Evolutionary conservation across 805 yeast genomes (phyloP), one percentile per base, ranked within the genome.

Genomic region (Ogataea henricii): DNA sequence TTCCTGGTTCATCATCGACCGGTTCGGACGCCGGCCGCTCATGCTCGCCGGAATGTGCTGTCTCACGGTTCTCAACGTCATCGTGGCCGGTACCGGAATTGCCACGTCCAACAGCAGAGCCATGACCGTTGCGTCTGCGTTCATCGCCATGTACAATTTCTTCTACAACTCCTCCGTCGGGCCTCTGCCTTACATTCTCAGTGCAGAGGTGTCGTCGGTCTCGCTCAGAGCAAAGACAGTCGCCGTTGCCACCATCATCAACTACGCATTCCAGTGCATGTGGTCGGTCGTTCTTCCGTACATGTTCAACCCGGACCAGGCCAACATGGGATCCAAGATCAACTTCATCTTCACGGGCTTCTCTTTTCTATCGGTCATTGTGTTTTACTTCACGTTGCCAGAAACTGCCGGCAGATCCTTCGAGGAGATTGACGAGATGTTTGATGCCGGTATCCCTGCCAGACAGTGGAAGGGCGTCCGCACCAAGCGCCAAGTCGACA

Each of bases 371-470:
- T 56, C 67, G 16, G 20, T 72, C 6, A 49, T 66, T 27, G 79
- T 81, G 79, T 64, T 70, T 26, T 73, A 66, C 63, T 74, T 78
- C 62, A 73, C 77, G 41, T 67, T 81, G 43, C 87, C 89, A 7
- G 89, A 83, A 60, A 77, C 85, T 18, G 70, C 71, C 54, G 76
- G 73, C 40, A 72, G 83, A 61, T 78, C 86, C 0, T 81, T 70
- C 59, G 83, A 81, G 43, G 87, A 83, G 57, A 67, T 83, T 58
- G 87, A 82, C 63, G 66, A 68, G 45, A 66, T 82, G 67, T 83
- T 81, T 63, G 69, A 62, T 32, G 60, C 57, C 45, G 46, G 55
- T 7, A 56, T 67, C 27, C 53, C 57, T 17, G 62, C 70, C 7
- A 62, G 72, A 60, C 42, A 27, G 7, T 39, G 42, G 50, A 67